Base-by-base conservation (phyloP, 768 basidiomycete genomes). In the Multifurca ochricompacta region DNA sequence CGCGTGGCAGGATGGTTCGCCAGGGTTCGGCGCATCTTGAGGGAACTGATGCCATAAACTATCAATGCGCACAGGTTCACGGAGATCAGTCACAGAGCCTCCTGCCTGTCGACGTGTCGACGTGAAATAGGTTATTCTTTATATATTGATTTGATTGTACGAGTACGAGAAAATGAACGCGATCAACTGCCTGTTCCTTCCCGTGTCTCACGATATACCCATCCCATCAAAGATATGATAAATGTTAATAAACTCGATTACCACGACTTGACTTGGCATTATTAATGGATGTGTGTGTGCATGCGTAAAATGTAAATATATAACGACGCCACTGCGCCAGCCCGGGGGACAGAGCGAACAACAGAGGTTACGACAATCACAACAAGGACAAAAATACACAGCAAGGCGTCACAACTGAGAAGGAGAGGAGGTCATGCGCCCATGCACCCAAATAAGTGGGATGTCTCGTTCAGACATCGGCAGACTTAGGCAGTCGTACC, bases 401-500 rank as follows among this genome's bases (percentile, higher is more conserved):
- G 14, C 14, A 9, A 39, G 30, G 16, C 8, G 37, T 46, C 36
- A 39, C 27, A 39, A 19, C 4, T 1, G 32, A 35, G 19, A 21
- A 9, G 25, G 28, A 30, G n/a, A 46, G 2, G 14, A 35, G 18
- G 28, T 37, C 11, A 32, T 11, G 6, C 25, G 5, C 23, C 52
- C 43, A 30, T n/a, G n/a, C n/a, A n/a, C n/a, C n/a, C n/a, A n/a
- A n/a, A n/a, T n/a, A 23, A 39, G 13, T 35, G 23, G 14, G 31
- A 35, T 19, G 30, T 18, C 14, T 18, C 31, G 10, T 9, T 43
- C 31, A n/a, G 16, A 23, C 48, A 48, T 4, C 25, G 10, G 5
- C 18, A 37, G 23, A 35, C 23, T 37, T 28, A 36, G 6, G 16
- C 23, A 55, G 71, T 66, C 72, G 74, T 75, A 48, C 78, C 79